Base-by-base conservation (phyloP, 768 basidiomycete genomes). In the Boletus pseudo-olivaceus region DNA sequence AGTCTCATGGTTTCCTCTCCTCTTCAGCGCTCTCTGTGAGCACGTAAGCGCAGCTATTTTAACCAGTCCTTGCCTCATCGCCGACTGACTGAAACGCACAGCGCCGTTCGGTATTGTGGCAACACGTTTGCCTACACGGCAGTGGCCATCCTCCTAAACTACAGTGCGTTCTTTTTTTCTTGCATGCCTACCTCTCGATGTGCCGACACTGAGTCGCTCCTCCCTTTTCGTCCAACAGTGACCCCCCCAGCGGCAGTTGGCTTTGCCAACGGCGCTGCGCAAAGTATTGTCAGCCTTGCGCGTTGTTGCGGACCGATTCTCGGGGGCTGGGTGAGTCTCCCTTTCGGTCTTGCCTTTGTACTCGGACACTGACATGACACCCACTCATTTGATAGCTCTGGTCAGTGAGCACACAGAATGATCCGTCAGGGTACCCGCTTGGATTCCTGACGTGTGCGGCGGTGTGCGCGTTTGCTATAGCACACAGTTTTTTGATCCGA, bases 231-330 rank as follows among this genome's bases (percentile, higher is more conserved):
- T 32, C 15, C 38, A 60, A 53, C 54, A 93, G 91, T 96, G 89
- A 92, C 94, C 0, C 94, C 96, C 2, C 93, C 94, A 1, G 79
- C 80, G 37, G 84, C 92, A 8, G 84, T 98, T 38, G 92, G 93
- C 7, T 83, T 92, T 55, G 92, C 96, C 10, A 99, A 98, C 66
- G 97, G 96, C 17, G 84, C 96, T 20, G 97, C 94, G 0, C 97
- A 99, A 71, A 94, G 92, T 64, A 89, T 93, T 32, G 95, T 96
- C 58, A 94, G 92, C 59, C 83, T 96, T 26, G 92, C 95, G 5
- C 82, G 97, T 38, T 97, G 94, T 73, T 64, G 92, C 35, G 97
- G 93, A 20, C 93, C 94, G 20, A 82, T 93, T 38, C 75, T 92
- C 17, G 90, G 90, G 44, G 90, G 91, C 41, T 88, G 85, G 67